Evolutionary conservation across 2,329 filamentous ascomycete species (phyloP), one percentile per base, ranked within the genome.

Genomic region (Talaromyces albobiverticillius): DNA sequence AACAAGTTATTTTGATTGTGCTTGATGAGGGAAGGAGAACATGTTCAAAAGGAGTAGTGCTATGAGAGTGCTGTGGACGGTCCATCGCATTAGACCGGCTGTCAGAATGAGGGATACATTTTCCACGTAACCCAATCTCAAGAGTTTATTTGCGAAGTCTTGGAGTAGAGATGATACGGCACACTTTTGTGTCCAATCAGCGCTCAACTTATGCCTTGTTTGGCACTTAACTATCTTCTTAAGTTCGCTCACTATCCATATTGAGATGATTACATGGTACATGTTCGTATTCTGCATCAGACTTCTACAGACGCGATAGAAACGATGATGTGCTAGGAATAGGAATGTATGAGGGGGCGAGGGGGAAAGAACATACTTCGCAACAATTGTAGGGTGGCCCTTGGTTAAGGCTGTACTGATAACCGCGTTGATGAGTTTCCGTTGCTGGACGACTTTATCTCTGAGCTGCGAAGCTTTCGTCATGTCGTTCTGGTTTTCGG

Each of bases 361-460:
- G 54, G 56, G 34, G 46, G 53, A 60, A 56, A 59, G 47, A 36
- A 76, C 76, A 69, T 79, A 79, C 76, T 77, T 79, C 66, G 74
- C 75, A 55, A 78, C 62, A 57, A 78, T 75, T 25, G 70, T 68
- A 18, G 72, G 73, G 59, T 79, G 76, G 14, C 76, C 76, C 55
- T 69, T 71, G 42, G 72, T 65, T 49, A 77, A 57, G 10, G 76
- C 70, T 52, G 72, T 70, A 46, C 61, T 68, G 56, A 77, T 68
- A 46, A 77, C 79, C 55, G 75, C 71, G 59, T 85, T 77, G 64
- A 85, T 76, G 59, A 82, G 72, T 58, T 80, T 77, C 51, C 82
- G 79, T 64, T 84, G 81, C 59, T 79, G 76, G 47, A 79, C 73
- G 31, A 85, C 83, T 54, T 82, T 74, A 60, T 79, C 78, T 62